Percentiles rank a stretch among this genome's conserved stretches.
Conservation (phyloP, 73 alveolate genomes). For the Tetrahymena borealis region DNA sequence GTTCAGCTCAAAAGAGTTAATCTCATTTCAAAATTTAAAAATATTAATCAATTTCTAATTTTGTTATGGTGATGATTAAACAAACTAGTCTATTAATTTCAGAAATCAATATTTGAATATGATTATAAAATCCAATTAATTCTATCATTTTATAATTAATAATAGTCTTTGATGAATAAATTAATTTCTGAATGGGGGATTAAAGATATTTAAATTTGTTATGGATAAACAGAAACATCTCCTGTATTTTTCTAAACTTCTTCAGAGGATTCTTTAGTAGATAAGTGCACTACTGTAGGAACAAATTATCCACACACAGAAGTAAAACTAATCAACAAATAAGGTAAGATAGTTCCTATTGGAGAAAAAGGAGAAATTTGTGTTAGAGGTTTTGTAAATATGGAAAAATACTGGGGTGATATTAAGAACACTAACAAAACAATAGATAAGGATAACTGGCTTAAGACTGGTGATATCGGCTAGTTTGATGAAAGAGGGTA, state of each 20-base stretch:
- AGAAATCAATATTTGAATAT: too few relatives aligned
- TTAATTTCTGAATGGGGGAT: neutral
- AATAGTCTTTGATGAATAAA: neutral
- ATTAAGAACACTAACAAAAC: constrained; percentile 51
- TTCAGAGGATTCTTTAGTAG: constrained; percentile 1
- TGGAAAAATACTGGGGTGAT: constrained; percentile 79
- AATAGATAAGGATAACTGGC: constrained; percentile 58
- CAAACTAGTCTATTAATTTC: too few relatives aligned
- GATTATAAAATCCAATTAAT: too few relatives aligned
- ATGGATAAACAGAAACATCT: constrained; percentile 43
- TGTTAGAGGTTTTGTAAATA: constrained; percentile 58
- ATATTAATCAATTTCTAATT: too few relatives aligned
- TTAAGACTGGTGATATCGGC: constrained; percentile 70
- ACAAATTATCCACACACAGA: constrained; percentile 41
- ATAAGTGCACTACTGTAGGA: constrained; percentile 51
- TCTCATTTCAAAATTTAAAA: too few relatives aligned
- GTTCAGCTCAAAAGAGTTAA: too few relatives aligned
- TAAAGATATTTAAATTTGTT: constrained; percentile 15
- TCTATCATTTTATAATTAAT: too few relatives aligned
- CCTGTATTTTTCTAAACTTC: constrained; percentile 28
- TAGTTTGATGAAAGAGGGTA: constrained; percentile 69
- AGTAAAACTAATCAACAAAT: constrained; percentile 36
- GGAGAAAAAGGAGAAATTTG: constrained; percentile 65
- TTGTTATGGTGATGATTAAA: too few relatives aligned
- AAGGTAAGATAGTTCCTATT: constrained; percentile 25